Evolutionary conservation across 2,329 filamentous ascomycete genomes (phyloP).

Genomic region (Lanzia echinophila): DNA sequence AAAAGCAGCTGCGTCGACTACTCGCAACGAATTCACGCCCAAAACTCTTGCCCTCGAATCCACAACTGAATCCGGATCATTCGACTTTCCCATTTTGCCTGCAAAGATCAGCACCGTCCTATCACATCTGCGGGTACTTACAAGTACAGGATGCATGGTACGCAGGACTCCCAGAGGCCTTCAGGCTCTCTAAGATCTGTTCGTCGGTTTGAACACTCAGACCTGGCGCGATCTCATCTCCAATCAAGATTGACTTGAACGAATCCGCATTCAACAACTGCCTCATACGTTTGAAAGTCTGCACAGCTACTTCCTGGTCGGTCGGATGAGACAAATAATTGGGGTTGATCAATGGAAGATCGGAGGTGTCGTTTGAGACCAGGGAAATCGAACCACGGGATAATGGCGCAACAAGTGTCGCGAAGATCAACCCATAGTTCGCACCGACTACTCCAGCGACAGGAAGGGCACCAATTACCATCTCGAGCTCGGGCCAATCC

Average conservation of each 20-base stretch:
- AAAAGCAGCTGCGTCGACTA: not conserved
- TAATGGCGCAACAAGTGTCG: not conserved
- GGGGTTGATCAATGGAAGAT: conserved; percentile 1
- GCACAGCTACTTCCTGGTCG: conserved; percentile 1
- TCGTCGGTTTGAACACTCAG: not conserved
- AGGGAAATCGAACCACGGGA: not conserved
- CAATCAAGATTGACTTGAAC: not conserved
- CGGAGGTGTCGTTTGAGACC: not conserved
- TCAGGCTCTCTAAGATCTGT: not conserved
- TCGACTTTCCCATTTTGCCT: not conserved
- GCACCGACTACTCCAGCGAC: not conserved
- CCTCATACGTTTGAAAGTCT: not conserved
- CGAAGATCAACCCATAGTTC: not conserved
- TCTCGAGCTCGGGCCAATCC: conserved; percentile 13
- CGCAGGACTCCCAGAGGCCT: not conserved
- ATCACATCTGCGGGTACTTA: not conserved
- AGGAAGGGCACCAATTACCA: not conserved
- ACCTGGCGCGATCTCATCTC: not conserved
- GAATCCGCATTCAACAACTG: not conserved
- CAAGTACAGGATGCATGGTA: not conserved
- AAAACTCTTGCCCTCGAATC: not conserved
- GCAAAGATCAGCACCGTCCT: not conserved
- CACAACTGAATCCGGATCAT: not conserved
- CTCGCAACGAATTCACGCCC: not conserved
- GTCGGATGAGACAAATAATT: conserved; percentile 1